Evolutionary conservation across 1,284 basidiomycete genomes (phyloP), one percentile per base, ranked within the genome.

Genomic region (Sporisorium scitamineum): DNA sequence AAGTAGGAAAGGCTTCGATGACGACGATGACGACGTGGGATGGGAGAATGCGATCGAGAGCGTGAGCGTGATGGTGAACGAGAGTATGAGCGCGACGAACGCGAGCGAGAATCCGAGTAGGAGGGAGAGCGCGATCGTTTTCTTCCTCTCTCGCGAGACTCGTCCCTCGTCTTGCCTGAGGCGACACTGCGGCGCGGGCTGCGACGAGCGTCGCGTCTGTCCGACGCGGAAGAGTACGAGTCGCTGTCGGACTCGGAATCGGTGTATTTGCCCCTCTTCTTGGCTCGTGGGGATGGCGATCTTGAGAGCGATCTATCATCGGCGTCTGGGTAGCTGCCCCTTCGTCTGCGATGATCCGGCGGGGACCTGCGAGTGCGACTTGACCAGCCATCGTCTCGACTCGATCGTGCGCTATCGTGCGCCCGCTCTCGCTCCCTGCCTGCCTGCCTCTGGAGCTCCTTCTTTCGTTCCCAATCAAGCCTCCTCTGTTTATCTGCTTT

Each of bases 401-500:
- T 64, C 32, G 58, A 50, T 10, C 65, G 71, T 22, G 70, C 61
- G 39, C 78, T 71, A 44, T 45, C 61, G 26, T n/a, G 54, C 50
- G 34, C 51, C 47, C 65, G 26, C 20, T 64, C 57, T 48, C 64
- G 57, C 53, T 70, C 70, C 69, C 71, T 48, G 52, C 55, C 37
- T 48, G 77, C 59, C 50, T 70, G 67, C 45, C 59, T 58, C 56
- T 67, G 70, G 10, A 85, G 82, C 31, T 78, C 76, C 57, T 74
- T 80, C 61, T 76, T 79, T 41, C 79, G 48, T 57, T 84, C 80
- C 66, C 87, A 86, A 69, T 85, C 82, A 74, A 85, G 80, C 77
- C 71, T 64, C 27, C 85, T 81, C 69, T 86, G 86, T 78, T 91
- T 90, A 66, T 91, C 90, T 61, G 90, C 89, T 55, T 89, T 84